Evolutionary conservation across 2,329 filamentous ascomycete genomes (phyloP).

Genomic region (Sporothrix dimorphospora): DNA sequence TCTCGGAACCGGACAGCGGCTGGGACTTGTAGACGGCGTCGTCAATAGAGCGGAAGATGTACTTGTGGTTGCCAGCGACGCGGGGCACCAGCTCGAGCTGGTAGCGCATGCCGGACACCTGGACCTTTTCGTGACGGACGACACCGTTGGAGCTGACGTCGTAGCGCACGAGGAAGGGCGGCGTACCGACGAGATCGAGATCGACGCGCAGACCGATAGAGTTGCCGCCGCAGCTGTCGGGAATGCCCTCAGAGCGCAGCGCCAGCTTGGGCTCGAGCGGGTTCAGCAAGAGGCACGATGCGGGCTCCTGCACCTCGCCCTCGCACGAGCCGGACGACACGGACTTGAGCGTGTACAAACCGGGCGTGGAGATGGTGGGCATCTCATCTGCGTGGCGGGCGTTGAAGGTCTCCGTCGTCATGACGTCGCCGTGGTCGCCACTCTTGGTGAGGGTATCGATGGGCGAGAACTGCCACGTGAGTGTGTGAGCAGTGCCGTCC

Average conservation of each 20-base stretch:
- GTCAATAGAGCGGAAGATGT: conserved; percentile 78
- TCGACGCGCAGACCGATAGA: conserved; percentile 89
- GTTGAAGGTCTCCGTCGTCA: conserved; percentile 59
- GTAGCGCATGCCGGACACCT: conserved; percentile 72
- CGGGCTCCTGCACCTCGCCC: conserved; percentile 89
- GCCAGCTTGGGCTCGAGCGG: conserved; percentile 82
- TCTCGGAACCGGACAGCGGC: conserved; percentile 61
- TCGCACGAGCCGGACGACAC: conserved; percentile 80
- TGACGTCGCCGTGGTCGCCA: conserved; percentile 68
- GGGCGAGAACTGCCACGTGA: conserved; percentile 83
- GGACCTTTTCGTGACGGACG: conserved; percentile 57
- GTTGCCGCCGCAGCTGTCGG: conserved; percentile 93
- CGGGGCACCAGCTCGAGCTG: conserved; percentile 83
- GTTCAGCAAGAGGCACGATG: conserved; percentile 90
- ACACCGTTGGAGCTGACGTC: conserved; percentile 67
- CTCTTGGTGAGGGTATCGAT: conserved; percentile 69
- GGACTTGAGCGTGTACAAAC: conserved; percentile 82
- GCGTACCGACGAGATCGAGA: conserved; percentile 87
- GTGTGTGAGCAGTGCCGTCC: conserved; percentile 61
- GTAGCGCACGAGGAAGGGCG: conserved; percentile 85
- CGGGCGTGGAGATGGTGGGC: conserved; percentile 72
- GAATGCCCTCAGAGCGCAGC: conserved; percentile 77
- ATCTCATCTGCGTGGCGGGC: conserved; percentile 65
- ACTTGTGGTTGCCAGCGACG: conserved; percentile 82
- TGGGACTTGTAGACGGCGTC: conserved; percentile 79